Conservation (phyloP, 2,329 filamentous ascomycete genomes). For the Pestalotiopsis sp. region DNA sequence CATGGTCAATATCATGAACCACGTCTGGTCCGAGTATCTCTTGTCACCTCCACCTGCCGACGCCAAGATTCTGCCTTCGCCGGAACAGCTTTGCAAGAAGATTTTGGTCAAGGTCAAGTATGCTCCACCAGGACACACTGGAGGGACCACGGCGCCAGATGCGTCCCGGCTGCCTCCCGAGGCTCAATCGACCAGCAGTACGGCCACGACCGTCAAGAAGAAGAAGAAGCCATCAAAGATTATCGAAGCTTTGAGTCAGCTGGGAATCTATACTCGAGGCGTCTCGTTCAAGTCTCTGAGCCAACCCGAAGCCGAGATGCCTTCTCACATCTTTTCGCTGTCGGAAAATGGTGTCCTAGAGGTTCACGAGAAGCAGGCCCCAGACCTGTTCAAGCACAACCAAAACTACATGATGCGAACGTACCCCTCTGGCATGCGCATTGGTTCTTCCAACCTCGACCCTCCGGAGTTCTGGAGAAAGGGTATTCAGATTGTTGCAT, state of each 20-base stretch:
- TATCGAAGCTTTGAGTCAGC: conserved; percentile 70
- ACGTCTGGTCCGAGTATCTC: conserved; percentile 77
- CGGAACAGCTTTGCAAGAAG: conserved; percentile 71
- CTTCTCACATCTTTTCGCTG: conserved; percentile 70
- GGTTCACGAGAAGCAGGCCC: conserved; percentile 52
- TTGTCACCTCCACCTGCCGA: conserved; percentile 58
- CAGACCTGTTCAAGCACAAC: conserved; percentile 78
- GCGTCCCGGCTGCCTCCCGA: conserved; percentile 30
- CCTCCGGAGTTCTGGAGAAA: conserved; percentile 85
- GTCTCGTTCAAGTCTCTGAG: conserved; percentile 80
- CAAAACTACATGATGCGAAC: conserved; percentile 81
- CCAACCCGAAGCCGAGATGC: conserved; percentile 70
- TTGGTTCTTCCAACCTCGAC: conserved; percentile 85
- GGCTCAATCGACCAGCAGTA: conserved; percentile 37
- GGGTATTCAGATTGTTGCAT: conserved; percentile 85
- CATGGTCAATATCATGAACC: conserved; percentile 91
- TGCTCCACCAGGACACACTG: conserved; percentile 43
- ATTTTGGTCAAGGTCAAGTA: conserved; percentile 87
- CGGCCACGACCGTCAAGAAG: conserved; percentile 41
- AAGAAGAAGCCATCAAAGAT: conserved; percentile 63
- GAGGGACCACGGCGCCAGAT: conserved; percentile 12
- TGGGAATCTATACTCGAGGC: conserved; percentile 83
- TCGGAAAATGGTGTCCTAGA: conserved; percentile 68
- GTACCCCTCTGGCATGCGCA: conserved; percentile 81
- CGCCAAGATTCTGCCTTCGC: conserved; percentile 62